Conservation (phyloP, 2,329 filamentous ascomycete genomes). For the Lasiodiplodia hormozganensis region DNA sequence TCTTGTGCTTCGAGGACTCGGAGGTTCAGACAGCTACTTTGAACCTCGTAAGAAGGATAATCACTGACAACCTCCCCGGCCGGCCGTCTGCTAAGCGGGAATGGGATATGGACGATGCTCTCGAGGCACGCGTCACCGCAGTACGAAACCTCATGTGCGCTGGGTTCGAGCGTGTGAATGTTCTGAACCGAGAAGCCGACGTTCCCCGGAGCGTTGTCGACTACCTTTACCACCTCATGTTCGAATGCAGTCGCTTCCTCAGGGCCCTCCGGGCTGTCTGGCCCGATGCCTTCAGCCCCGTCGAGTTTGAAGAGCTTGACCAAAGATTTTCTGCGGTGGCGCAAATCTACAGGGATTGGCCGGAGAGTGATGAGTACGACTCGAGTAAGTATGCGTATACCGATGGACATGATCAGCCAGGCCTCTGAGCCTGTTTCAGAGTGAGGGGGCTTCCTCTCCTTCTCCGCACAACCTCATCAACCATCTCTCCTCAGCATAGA, state of each 20-base stretch:
- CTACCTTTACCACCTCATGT: slow-evolving; percentile 1
- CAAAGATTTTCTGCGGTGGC: slow-evolving; percentile 1
- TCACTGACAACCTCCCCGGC: slow-evolving; percentile 29
- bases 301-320: slow-evolving; percentile 3
- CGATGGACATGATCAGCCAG: not conserved
- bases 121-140: not conserved
- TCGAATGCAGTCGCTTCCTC: slow-evolving; percentile 16
- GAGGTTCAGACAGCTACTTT: slow-evolving; percentile 37
- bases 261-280: not conserved
- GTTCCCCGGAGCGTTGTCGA: slow-evolving; percentile 10
- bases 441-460: not conserved
- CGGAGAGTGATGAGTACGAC: slow-evolving; percentile 26
- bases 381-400: slow-evolving; percentile 26
- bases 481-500: not conserved
- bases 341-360: slow-evolving; percentile 15
- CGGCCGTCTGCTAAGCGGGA: not conserved
- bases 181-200: slow-evolving; percentile 5
- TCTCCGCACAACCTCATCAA: slow-evolving; percentile 2
- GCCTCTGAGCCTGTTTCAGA: not conserved
- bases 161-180: slow-evolving; percentile 1
- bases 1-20: slow-evolving; percentile 42
- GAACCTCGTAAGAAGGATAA: slow-evolving; percentile 37
- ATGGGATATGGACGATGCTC: not conserved
- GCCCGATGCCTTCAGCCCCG: not conserved
- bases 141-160: not conserved